Percentiles rank a stretch among this genome's conserved stretches.
phyloP scores from a whole-genome alignment of 2,329 filamentous ascomycete species.

The Hymenoscyphus occultus region DNA sequence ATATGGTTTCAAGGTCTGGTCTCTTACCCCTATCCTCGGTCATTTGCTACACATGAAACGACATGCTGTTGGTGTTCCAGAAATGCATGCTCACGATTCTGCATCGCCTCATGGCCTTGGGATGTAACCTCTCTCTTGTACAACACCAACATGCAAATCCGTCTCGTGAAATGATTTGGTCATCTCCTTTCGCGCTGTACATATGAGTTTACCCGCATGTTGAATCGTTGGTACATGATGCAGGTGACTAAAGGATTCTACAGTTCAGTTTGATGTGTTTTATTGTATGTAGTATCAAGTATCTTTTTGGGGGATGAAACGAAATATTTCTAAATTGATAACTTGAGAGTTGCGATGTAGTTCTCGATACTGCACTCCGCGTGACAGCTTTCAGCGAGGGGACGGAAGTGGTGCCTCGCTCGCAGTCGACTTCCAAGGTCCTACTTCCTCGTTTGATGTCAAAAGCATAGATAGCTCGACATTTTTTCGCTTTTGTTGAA shows the following conservation, averaged over 20 bases:
- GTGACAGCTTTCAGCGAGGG: not conserved
- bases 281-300: not conserved
- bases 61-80: not conserved
- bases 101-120: not conserved
- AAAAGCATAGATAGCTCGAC: not conserved
- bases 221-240: not conserved
- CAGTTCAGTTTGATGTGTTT: not conserved
- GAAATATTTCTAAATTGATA: not conserved
- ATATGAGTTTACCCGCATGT: not conserved
- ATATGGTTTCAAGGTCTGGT: not conserved
- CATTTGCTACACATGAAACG: not conserved
- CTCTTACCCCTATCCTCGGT: not conserved
- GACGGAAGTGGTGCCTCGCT: not conserved
- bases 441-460: not conserved
- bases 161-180: not conserved
- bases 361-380: not conserved
- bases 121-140: not conserved
- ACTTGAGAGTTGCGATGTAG: not conserved
- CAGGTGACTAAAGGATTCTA: not conserved
- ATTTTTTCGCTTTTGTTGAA: not conserved
- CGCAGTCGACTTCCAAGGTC: not conserved
- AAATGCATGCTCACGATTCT: not conserved
- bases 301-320: not conserved
- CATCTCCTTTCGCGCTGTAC: no score
- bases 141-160: not conserved